A percentile compares a stretch with the other conserved stretches of the same genome.
phyloP scores from a whole-genome alignment of 306 rosid species.

The Dalbergia cochinchinensis region DNA sequence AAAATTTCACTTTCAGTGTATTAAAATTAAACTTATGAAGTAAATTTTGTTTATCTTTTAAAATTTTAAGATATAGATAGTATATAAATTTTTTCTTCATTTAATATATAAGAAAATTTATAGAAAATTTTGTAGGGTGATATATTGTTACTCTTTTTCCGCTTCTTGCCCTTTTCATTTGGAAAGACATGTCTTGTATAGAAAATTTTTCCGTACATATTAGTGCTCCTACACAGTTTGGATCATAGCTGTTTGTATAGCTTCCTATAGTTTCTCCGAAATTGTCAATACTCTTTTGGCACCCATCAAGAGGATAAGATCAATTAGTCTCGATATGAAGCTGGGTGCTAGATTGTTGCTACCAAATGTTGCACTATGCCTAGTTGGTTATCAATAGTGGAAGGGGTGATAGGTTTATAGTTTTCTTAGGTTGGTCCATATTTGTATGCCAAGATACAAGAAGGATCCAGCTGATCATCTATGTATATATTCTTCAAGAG shows the following conservation, averaged over 20 bases:
- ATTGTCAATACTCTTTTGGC: conserved; percentile 24
- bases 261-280: conserved; percentile 39
- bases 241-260: conserved; percentile 33
- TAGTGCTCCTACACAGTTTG: conserved; percentile 27
- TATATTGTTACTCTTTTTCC: not conserved
- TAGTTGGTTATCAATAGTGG: conserved; percentile 36
- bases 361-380: conserved; percentile 25
- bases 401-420: conserved; percentile 33
- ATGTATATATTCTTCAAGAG: conserved; percentile 7
- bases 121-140: too few species aligned
- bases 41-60: too few species aligned
- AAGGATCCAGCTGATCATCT: conserved; percentile 5
- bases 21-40: too few species aligned
- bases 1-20: too few species aligned
- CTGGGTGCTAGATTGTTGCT: conserved; percentile 19
- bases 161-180: not conserved
- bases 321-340: conserved; percentile 37
- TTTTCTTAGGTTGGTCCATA: conserved; percentile 31
- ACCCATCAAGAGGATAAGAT: conserved; percentile 27
- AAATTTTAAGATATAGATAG: too few species aligned
- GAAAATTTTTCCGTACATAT: too few species aligned
- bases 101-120: too few species aligned
- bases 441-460: not conserved
- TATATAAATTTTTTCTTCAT: too few species aligned
- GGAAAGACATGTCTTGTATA: too few species aligned